Conservation (phyloP, 2,329 filamentous ascomycete species). For the Torrubiella hemipterigena region DNA sequence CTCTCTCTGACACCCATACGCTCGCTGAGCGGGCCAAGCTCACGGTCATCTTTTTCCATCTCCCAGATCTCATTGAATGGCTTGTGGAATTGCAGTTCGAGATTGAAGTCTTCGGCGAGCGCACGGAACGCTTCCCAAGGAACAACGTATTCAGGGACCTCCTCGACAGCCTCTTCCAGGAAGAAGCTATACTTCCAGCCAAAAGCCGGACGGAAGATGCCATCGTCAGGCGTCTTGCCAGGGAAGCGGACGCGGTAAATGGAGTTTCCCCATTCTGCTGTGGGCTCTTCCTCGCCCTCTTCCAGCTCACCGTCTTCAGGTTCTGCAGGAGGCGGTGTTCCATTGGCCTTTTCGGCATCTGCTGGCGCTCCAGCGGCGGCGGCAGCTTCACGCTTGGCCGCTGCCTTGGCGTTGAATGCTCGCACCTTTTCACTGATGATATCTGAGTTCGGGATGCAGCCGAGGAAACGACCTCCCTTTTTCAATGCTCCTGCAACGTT, state of each 20-base stretch:
- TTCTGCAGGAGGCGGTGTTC: slow-evolving; percentile 15
- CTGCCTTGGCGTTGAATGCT: slow-evolving; percentile 51
- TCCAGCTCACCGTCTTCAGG: slow-evolving; percentile 35
- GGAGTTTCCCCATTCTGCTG: slow-evolving; percentile 80
- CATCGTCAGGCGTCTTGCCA: slow-evolving; percentile 68
- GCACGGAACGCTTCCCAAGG: slow-evolving; percentile 97
- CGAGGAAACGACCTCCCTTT: slow-evolving; percentile 89
- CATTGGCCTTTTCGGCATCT: slow-evolving; percentile 9
- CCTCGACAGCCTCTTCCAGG: slow-evolving; percentile 89
- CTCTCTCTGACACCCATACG: slow-evolving; percentile 86
- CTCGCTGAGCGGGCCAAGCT: slow-evolving; percentile 75
- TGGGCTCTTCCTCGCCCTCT: slow-evolving; percentile 50
- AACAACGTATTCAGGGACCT: slow-evolving; percentile 93
- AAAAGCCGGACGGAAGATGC: slow-evolving; percentile 85
- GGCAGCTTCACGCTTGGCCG: slow-evolving; percentile 27
- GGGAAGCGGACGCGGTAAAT: slow-evolving; percentile 90
- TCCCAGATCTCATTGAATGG: slow-evolving; percentile 86
- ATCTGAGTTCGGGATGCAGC: slow-evolving; percentile 94
- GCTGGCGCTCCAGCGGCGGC: slow-evolving; percentile 5
- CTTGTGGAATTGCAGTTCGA: slow-evolving; percentile 90
- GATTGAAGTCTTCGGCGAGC: slow-evolving; percentile 89
- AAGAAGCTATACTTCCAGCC: slow-evolving; percentile 99
- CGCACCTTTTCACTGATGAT: slow-evolving; percentile 71
- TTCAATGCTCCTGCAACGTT: slow-evolving; percentile 86
- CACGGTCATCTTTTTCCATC: slow-evolving; percentile 73